Percentiles rank a stretch among this genome's conserved stretches.
Evolutionary conservation across 176 grass and related monocot species (phyloP).

Genomic region (Carex kokanica): DNA sequence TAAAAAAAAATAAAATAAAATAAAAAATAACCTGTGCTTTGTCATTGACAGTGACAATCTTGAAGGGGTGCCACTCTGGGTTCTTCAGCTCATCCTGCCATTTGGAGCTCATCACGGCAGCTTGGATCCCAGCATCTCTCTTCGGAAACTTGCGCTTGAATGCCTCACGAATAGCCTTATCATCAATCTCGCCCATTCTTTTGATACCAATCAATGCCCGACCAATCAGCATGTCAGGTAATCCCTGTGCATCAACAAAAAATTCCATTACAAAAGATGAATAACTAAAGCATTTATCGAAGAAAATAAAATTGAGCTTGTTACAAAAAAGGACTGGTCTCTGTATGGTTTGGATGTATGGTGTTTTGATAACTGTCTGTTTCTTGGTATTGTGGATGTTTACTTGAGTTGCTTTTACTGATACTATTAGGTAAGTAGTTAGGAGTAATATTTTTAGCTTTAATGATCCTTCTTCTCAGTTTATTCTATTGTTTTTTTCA

Average conservation of each 20-base stretch:
- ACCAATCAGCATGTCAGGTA: conserved; percentile 30
- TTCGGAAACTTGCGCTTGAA: conserved; percentile 40
- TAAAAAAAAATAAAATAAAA: too few relatives aligned
- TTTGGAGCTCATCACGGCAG: conserved; percentile 35
- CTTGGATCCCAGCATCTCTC: conserved; percentile 23
- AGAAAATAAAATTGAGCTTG: conserved; percentile 10
- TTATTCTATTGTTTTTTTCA: too few relatives aligned
- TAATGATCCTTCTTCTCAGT: too few relatives aligned
- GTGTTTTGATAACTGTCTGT: too few relatives aligned
- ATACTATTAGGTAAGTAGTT: too few relatives aligned
- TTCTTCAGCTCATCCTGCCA: conserved; percentile 68
- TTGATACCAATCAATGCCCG: conserved; percentile 53
- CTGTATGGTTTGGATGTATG: too few relatives aligned
- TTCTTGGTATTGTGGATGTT: too few relatives aligned
- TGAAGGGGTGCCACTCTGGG: conserved; percentile 75
- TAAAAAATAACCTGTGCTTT: conserved; percentile 38
- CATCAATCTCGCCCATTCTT: conserved; percentile 75
- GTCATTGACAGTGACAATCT: conserved; percentile 33
- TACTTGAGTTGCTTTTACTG: too few relatives aligned
- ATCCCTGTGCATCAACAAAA: conserved; percentile 36
- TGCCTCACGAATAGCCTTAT: conserved; percentile 45
- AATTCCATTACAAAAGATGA: neutral
- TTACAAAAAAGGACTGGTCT: neutral
- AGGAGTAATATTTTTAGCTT: too few relatives aligned
- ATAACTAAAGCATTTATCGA: too few relatives aligned